Evolutionary conservation across 192 early-diverging fungal genomes (phyloP), one percentile per base, ranked within the genome.

Genomic region (Backusella liffmaniae): DNA sequence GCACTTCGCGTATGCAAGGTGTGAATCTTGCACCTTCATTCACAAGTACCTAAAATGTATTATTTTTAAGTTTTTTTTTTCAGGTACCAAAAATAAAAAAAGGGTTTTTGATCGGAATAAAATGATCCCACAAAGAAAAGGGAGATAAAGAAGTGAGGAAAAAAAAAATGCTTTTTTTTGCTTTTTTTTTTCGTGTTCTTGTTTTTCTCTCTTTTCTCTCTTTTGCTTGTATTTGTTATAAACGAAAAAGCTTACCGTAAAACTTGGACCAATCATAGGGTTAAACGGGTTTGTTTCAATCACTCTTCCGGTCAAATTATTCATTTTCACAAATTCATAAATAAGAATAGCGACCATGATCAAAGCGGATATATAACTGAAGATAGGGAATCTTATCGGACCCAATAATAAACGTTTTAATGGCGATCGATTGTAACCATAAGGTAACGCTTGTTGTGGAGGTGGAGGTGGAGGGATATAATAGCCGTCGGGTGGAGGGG

Each of bases 261-360:
- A 46, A 8, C 82, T 69, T 15, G 94, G 94, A 9, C 95, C 95
- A 80, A 96, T 93, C 90, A 96, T 91, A 66, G 85, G 86, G 73
- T 95, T 95, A 75, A 94, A 89, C 0, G 92, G 92, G 26, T 80
- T 84, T 1, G 90, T 90, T 71, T 91, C 76, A 53, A 96, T 92
- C 16, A 89, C 26, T 13, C 67, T 72, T 7, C 92, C 89, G 0
- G 92, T 94, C 10, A 85, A 39, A 30, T 87, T 66, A n/a, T 86
- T 67, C 76, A 91, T 93, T 12, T 88, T 73, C 4, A 87, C 74
- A 76, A 91, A 79, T 77, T 86, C 87, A 70, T 82, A 84, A 29
- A 91, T 75, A 9, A 92, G 72, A 4, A 88, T 70, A 34, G 72
- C 76, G n/a, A 86, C 36, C 79, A 89, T 88, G 12, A 78, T 42